A percentile compares a stretch with the other conserved stretches of the same genome.
These are phyloP conservation scores for Diaporthe australafricana DNA, from an alignment of 2,329 filamentous ascomycete species.

Conservation along the genomic window DNA sequence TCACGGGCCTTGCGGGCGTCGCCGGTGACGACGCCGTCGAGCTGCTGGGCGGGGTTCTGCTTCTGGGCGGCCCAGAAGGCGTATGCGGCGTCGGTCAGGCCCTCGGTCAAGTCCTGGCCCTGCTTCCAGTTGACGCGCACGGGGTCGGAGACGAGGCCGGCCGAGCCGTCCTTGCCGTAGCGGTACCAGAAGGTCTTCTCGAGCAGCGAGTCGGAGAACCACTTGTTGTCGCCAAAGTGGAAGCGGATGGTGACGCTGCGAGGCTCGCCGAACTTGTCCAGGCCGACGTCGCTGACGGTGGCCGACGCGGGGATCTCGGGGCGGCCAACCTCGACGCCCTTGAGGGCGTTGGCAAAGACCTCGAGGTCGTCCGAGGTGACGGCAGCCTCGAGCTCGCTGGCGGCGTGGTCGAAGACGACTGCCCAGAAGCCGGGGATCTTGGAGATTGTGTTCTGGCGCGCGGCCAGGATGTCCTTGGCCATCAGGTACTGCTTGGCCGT, in stretches of 20 bases:
- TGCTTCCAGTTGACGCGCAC: constrained; percentile 75
- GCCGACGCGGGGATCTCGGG: constrained; percentile 52
- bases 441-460: constrained; percentile 67
- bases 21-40: constrained; percentile 33
- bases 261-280: constrained; percentile 64
- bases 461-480: constrained; percentile 59
- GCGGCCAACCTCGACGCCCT: constrained; percentile 62
- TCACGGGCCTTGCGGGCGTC: constrained; percentile 37
- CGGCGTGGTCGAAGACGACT: constrained; percentile 70
- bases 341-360: constrained; percentile 67
- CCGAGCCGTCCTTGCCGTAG: constrained; percentile 58
- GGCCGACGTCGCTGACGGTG: constrained; percentile 46
- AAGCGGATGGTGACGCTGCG: constrained; percentile 68
- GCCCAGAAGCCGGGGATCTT: constrained; percentile 76
- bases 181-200: constrained; percentile 78
- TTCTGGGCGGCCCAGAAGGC: constrained; percentile 68
- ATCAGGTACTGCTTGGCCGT: constrained; percentile 48
- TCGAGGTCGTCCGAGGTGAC: constrained; percentile 70
- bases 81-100: constrained; percentile 70
- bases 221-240: constrained; percentile 70
- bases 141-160: constrained; percentile 70
- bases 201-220: constrained; percentile 69
- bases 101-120: constrained; percentile 72
- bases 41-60: constrained; percentile 45
- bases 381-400: constrained; percentile 71